Evolutionary conservation across 208 protist species (phyloP).

Genomic region (Leishmania tropica): DNA sequence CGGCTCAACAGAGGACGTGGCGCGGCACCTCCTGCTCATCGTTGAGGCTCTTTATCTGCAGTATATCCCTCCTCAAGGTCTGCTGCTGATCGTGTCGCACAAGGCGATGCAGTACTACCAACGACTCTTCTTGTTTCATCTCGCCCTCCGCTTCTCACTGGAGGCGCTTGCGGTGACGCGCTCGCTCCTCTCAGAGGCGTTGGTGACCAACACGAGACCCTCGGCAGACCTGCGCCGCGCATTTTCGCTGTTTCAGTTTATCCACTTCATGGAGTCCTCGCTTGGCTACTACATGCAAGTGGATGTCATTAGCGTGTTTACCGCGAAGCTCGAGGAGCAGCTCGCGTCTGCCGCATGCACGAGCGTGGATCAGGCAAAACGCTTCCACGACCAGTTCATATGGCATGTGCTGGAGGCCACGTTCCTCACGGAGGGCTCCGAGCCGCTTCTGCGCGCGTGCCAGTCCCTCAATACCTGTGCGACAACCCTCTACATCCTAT

Average conservation of each 20-base stretch:
- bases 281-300: conserved; percentile 79
- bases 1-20: conserved; percentile 61
- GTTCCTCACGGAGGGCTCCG: conserved; percentile 64
- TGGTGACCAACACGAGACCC: conserved; percentile 57
- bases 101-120: conserved; percentile 84
- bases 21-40: conserved; percentile 47
- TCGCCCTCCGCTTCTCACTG: conserved; percentile 62
- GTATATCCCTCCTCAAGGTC: conserved; percentile 47
- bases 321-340: conserved; percentile 41
- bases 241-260: conserved; percentile 62
- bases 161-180: conserved; percentile 64
- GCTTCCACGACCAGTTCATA: conserved; percentile 72
- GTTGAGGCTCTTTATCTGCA: conserved; percentile 49
- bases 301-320: conserved; percentile 65
- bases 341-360: conserved; percentile 42
- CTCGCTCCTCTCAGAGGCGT: conserved; percentile 57
- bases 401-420: conserved; percentile 74
- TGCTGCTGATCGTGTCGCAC: conserved; percentile 65
- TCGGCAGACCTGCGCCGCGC: conserved; percentile 67
- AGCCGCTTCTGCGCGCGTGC: conserved; percentile 50
- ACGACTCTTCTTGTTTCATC: conserved; percentile 69
- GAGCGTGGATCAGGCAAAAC: conserved; percentile 78
- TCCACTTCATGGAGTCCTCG: conserved; percentile 67
- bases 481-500: conserved; percentile 64
- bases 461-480: conserved; percentile 41